phyloP scores from a whole-genome alignment of 176 grass and related monocot genomes.

The Tillandsia fasciculata region DNA sequence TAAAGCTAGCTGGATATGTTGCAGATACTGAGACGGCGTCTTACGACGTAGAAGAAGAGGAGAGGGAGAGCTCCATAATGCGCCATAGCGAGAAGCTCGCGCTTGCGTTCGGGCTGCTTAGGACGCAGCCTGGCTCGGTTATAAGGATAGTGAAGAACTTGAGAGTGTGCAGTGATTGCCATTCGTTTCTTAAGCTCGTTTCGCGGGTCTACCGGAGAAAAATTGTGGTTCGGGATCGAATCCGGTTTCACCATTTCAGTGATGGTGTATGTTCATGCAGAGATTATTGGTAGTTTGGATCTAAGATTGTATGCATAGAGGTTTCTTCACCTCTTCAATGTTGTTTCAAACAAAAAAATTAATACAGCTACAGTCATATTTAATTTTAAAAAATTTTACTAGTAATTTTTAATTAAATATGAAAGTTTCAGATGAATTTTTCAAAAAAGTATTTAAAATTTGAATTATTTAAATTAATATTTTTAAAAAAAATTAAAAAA shows the following conservation, averaged over 20 bases:
- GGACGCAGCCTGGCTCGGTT: neutral
- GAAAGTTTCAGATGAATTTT: too few species aligned
- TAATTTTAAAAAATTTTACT: too few species aligned
- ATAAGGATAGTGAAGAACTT: slow-evolving; percentile 26
- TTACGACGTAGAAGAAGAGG: slow-evolving; percentile 23
- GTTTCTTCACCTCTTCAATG: too few species aligned
- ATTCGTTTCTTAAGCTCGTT: slow-evolving; percentile 23
- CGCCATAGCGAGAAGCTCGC: slow-evolving; percentile 25
- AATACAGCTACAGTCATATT: too few species aligned
- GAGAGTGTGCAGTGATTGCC: slow-evolving; percentile 21
- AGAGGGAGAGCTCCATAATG: slow-evolving; percentile 16
- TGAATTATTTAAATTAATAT: too few species aligned
- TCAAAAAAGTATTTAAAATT: too few species aligned
- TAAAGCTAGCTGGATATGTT: slow-evolving; percentile 14
- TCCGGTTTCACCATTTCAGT: slow-evolving; percentile 22
- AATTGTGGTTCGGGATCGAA: slow-evolving; percentile 17
- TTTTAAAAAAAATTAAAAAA: too few species aligned
- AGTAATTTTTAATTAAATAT: too few species aligned
- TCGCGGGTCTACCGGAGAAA: slow-evolving; percentile 13
- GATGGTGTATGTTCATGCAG: slow-evolving; percentile 17
- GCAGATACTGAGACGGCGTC: slow-evolving; percentile 14
- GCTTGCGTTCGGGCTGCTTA: slow-evolving; percentile 16
- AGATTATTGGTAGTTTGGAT: slow-evolving; percentile 15
- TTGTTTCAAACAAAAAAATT: too few species aligned
- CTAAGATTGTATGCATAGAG: neutral